Evolutionary conservation across 75 land plant genomes (phyloP), one percentile per base, ranked within the genome.

Genomic region (Sequoia sempervirens): DNA sequence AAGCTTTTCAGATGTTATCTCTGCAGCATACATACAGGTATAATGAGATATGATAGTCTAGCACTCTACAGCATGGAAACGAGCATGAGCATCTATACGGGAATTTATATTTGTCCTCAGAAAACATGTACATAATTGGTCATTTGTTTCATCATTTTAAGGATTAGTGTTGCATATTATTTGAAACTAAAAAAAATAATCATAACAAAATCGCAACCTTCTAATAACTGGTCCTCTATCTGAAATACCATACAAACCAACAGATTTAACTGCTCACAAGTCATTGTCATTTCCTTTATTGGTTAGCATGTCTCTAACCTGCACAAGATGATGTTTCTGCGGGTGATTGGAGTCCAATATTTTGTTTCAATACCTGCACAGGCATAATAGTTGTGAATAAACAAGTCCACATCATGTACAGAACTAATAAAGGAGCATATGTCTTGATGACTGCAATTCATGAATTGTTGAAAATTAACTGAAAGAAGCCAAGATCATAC

Each of bases 291-390:
- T 78, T 45, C 52, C 30, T 37, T 4, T 41, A 40, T 43, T 45
- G 28, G 50, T 78, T n/a, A 34, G 41, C 41, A 18, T 43, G 83
- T 75, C 34, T 47, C 86, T 84, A 84, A 92, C 93, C 89, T 84
- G 91, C 85, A 84, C 37, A 83, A 85, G 32, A 61, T 81, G 37
- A 34, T 50, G 32, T 47, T 81, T 32, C 82, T 32, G 88, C 72
- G 32, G 94, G 83, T 80, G 85, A 47, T 20, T 95, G 92, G 4
- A 90, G 93, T 84, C 91, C 94, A 50, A 96, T 91, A 84, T 96
- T 96, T 84, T 87, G 89, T 82, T 83, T 86, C 92, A 96, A 84
- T 40, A 96, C 93, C 99, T 96, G 95, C 83, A 89, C 15, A 56
- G 4, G 17, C 20, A 43, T 46, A 38, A 81, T 70, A 70, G 36